Base-by-base conservation (phyloP, 202 grass and related monocot species). In the Panicum hallii region DNA sequence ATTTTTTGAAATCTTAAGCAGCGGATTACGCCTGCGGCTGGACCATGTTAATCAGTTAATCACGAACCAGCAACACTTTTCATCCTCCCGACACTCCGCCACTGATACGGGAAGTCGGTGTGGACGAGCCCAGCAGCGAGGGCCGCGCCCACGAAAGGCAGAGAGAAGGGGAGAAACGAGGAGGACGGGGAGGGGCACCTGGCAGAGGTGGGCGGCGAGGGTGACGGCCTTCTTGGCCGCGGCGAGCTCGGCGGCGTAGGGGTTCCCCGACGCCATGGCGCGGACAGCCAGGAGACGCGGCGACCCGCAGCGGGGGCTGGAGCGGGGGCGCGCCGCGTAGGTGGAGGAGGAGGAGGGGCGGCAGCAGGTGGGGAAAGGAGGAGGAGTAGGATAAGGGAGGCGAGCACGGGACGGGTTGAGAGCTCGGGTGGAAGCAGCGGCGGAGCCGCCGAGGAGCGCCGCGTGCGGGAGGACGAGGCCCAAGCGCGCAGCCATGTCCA, bases 161-260 rank as follows among this genome's bases (percentile, higher is more conserved):
- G n/a, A 62, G 60, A 16, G 9, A 87, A 73, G 6, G 17, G 70
- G 70, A 54, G 40, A 75, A 36, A 58, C 13, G 30, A 46, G 45
- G 50, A 16, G 11, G 48, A 43, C 47, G 16, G 6, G 46, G 5
- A 1, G 20, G 3, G 46, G 38, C 73, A 95, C 96, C 93, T 92
- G 76, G 88, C 96, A 99, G 67, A 99, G 96, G 38, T 84, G 86
- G 20, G 96, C 89, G 50, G 96, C 96, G 55, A 98, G 88, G 41
- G 79, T 67, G 57, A 90, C 90, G 14, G 96, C 93, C 88, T 95
- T 99, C 91, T 92, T 95, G 61, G 96, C 91, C 26, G 96, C 91
- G 17, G 93, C 91, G 62, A 99, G 87, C 86, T 99, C 93, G 38
- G 94, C 91, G 28, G 79, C 88, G 75, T 98, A 98, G 54, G 86